Conservation (phyloP, 225 moss, liverwort and hornwort genomes). For the Antitrichia curtipendula region DNA sequence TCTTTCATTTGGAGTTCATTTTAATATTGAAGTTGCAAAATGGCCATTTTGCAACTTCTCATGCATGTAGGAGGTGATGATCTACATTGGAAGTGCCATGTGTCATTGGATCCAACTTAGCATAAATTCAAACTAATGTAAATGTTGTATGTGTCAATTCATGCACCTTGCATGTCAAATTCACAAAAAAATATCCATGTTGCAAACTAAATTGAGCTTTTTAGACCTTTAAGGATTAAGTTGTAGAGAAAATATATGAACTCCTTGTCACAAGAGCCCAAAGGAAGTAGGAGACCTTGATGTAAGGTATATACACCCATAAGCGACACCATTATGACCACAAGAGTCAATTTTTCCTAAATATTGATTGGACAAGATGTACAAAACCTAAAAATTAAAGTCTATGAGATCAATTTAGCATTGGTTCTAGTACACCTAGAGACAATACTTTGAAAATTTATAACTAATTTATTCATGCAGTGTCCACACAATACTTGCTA, state of each 20-base stretch:
- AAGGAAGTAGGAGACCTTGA: background rate
- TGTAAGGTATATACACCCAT: background rate
- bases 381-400: background rate
- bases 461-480: rapidly evolving
- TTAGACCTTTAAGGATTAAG: background rate
- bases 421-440: background rate
- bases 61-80: background rate
- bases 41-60: background rate
- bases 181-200: no score
- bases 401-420: background rate
- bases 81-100: background rate
- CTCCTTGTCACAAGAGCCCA: background rate
- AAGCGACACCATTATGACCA: background rate
- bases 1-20: no score
- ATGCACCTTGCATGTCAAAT: background rate
- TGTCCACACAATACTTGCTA: background rate
- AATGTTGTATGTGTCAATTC: background rate
- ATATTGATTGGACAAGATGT: background rate
- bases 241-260: background rate
- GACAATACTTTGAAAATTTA: background rate
- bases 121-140: background rate
- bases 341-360: rapidly evolving
- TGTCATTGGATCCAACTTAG: background rate
- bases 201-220: no score
- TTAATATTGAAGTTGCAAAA: no score